phyloP scores from a whole-genome alignment of 2,329 filamentous ascomycete genomes.

The Penicillium vulpinum region DNA sequence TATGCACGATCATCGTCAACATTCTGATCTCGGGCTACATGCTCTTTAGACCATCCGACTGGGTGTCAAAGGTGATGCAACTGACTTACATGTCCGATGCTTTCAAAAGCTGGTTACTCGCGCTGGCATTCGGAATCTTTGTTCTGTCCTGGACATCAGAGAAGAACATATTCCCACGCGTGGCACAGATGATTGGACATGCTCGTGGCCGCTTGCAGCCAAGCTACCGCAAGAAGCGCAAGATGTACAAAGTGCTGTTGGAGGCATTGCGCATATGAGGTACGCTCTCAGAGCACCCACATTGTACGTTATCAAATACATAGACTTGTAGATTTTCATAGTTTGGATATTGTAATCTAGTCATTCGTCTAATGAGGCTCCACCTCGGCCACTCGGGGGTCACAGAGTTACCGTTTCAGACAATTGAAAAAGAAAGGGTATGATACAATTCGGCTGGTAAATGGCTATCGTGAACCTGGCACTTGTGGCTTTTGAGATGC shows the following conservation, averaged over 20 bases:
- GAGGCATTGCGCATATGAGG: slow-evolving; percentile 59
- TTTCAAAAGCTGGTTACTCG: slow-evolving; percentile 73
- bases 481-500: slow-evolving; percentile 1
- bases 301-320: slow-evolving; percentile 11
- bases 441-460: slow-evolving; percentile 24
- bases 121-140: slow-evolving; percentile 70
- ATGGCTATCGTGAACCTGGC: slow-evolving; percentile 4
- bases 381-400: not conserved
- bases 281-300: not conserved
- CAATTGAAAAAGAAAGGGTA: slow-evolving; percentile 21
- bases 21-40: slow-evolving; percentile 73
- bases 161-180: slow-evolving; percentile 64
- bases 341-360: not conserved
- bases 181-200: slow-evolving; percentile 68
- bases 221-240: slow-evolving; percentile 70
- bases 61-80: slow-evolving; percentile 76
- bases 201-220: slow-evolving; percentile 58
- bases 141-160: slow-evolving; percentile 70
- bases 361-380: not conserved
- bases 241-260: slow-evolving; percentile 79
- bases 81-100: slow-evolving; percentile 71
- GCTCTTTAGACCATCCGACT: slow-evolving; percentile 70
- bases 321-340: slow-evolving; percentile 13
- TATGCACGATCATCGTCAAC: slow-evolving; percentile 70
- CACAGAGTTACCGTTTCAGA: not conserved